Evolutionary conservation across 257 asterid genomes (phyloP).

Genomic region (Knoxia roxburghii): DNA sequence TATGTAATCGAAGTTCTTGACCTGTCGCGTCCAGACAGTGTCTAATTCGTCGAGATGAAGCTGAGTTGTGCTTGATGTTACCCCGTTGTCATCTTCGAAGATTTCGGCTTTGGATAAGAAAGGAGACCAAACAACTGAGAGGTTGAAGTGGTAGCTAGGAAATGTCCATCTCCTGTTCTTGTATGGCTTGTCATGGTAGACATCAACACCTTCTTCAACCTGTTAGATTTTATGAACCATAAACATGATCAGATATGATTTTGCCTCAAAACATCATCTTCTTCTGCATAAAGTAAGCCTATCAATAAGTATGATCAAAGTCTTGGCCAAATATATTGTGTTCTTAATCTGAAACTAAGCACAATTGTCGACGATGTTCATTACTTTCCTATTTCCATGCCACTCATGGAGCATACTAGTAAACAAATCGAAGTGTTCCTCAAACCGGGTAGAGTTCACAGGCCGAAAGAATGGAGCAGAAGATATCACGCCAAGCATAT

Average conservation of each 20-base stretch:
- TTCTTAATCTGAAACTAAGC: not conserved
- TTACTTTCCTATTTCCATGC: too few relatives aligned
- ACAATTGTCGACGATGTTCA: too few relatives aligned
- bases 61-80: constrained; percentile 47
- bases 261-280: too few relatives aligned
- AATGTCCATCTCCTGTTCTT: constrained; percentile 63
- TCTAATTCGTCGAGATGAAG: constrained; percentile 65
- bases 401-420: too few relatives aligned
- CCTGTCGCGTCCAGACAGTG: constrained; percentile 50
- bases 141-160: constrained; percentile 48
- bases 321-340: not conserved
- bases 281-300: not conserved
- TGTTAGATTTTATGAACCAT: constrained; percentile 14
- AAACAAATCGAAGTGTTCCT: not conserved
- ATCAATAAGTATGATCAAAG: not conserved
- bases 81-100: constrained; percentile 64
- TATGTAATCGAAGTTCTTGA: constrained; percentile 39
- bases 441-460: not conserved
- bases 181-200: constrained; percentile 65
- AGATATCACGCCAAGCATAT: too few relatives aligned
- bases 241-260: too few relatives aligned
- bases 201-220: constrained; percentile 57
- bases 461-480: not conserved
- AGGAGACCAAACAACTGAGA: constrained; percentile 72
- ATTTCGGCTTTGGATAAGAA: constrained; percentile 49